A percentile compares a stretch with the other conserved stretches of the same genome.
Conservation (phyloP, 2,329 filamentous ascomycete genomes). For the Colletotrichum incanum region DNA sequence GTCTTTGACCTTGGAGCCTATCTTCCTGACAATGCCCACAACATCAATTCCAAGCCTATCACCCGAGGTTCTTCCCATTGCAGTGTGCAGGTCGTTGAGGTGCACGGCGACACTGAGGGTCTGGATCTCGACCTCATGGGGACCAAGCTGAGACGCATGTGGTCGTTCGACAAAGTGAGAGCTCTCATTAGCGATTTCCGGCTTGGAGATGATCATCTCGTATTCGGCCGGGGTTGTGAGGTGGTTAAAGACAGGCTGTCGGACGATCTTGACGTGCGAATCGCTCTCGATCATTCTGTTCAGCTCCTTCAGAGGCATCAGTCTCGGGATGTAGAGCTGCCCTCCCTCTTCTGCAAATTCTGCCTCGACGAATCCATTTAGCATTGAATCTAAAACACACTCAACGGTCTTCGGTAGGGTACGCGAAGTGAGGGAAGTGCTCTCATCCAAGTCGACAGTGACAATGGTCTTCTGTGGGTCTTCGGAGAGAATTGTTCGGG, state of each 20-base stretch:
- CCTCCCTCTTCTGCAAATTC: constrained; percentile 61
- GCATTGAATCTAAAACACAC: constrained; percentile 44
- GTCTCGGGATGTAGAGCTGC: constrained; percentile 61
- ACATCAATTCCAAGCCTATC: constrained; percentile 59
- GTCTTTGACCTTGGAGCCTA: constrained; percentile 52
- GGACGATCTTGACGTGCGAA: neutral
- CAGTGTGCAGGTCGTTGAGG: constrained; percentile 55
- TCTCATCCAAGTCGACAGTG: constrained; percentile 58
- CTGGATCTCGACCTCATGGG: constrained; percentile 58
- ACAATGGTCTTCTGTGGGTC: constrained; percentile 60
- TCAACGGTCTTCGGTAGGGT: constrained; percentile 49
- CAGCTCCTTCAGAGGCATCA: constrained; percentile 57
- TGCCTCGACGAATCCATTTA: constrained; percentile 51
- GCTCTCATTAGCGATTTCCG: constrained; percentile 48
- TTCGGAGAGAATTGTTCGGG: constrained; percentile 66
- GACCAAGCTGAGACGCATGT: constrained; percentile 44
- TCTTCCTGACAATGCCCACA: constrained; percentile 53
- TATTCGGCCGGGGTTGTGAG: neutral
- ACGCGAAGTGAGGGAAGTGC: constrained; percentile 43
- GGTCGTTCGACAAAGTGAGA: constrained; percentile 46
- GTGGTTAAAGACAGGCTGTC: neutral
- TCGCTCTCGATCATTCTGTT: constrained; percentile 62
- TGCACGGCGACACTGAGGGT: constrained; percentile 56
- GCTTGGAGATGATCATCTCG: constrained; percentile 47
- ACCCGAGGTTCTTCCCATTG: constrained; percentile 52